Evolutionary conservation across 2,329 filamentous ascomycete species (phyloP), one percentile per base, ranked within the genome.

Genomic region (Trichoderma harzianum): DNA sequence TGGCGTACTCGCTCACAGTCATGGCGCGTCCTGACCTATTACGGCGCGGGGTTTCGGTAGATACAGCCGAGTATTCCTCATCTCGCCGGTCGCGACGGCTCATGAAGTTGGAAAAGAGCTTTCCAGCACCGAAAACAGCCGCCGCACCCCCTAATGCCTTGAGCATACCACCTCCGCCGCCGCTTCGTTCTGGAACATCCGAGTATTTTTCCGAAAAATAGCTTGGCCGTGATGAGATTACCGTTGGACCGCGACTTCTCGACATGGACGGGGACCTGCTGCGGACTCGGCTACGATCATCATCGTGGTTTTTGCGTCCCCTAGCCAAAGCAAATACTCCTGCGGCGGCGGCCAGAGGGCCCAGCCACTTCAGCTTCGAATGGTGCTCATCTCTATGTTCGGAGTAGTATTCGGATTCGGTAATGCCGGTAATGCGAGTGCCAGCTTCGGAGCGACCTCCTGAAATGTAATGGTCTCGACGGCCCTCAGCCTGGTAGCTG

Each of bases 161-260:
- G 79, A 89, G 87, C 75, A 92, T 34, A 3, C 57, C 86, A 10
- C 90, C 89, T 21, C 87, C 86, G 5, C 84, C 83, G 47, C 83
- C 79, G 71, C 78, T 80, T 28, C 82, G 72, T 7, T 34, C 82
- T 32, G 76, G 75, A 68, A 78, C 74, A n/a, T 90, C 86, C 0
- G 87, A 87, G 71, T 87, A 87, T 78, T 94, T 93, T 74, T 94
- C 91, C 51, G 91, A 87, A 39, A 87, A 81, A 74, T 89, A 90
- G 66, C 89, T 91, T 36, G 83, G 82, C 55, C 86, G 83, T 0
- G 88, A 89, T 1, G 87, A 81, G 11, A 88, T 76, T 2, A 87
- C 86, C 72, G 89, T 86, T 1, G 85, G 83, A 7, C 78, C 82
- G 32, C 82, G 80, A 65, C 79, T 82, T 47, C 79, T 78, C 70